Percentiles rank a stretch among this genome's conserved stretches.
phyloP scores from a whole-genome alignment of 306 rosid genomes.

The Macrotyloma uniflorum region DNA sequence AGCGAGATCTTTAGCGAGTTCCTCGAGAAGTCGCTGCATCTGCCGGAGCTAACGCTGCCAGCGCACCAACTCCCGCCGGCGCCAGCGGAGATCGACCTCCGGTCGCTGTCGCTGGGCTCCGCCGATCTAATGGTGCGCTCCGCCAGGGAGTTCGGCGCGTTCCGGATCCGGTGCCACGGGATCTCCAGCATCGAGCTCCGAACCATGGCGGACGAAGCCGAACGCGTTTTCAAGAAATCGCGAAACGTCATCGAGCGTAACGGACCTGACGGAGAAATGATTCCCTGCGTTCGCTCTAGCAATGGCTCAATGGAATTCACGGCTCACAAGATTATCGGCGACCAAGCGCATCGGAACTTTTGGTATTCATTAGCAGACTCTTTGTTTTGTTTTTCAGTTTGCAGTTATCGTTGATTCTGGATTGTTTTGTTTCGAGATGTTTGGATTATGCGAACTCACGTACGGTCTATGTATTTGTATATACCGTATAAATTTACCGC shows the following conservation, averaged over 20 bases:
- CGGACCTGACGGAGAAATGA: slow-evolving; percentile 41
- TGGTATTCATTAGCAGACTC: slow-evolving; percentile 46
- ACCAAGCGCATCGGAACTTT: slow-evolving; percentile 44
- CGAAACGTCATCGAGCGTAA: slow-evolving; percentile 13
- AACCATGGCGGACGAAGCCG: slow-evolving; percentile 49
- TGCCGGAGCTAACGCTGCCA: slow-evolving; percentile 63
- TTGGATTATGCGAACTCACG: background rate
- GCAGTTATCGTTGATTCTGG: background rate
- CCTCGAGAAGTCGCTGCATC: slow-evolving; percentile 53
- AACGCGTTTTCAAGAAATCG: slow-evolving; percentile 32
- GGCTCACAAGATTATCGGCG: background rate
- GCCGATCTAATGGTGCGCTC: slow-evolving; percentile 45
- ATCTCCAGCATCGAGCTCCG: slow-evolving; percentile 52
- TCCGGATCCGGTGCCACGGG: slow-evolving; percentile 64
- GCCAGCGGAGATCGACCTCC: slow-evolving; percentile 59
- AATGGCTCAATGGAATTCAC: slow-evolving; percentile 38
- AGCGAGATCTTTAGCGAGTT: slow-evolving; percentile 54
- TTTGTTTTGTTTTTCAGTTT: background rate
- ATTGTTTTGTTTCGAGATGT: slow-evolving; percentile 12
- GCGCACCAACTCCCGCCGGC: slow-evolving; percentile 25
- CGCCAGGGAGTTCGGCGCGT: slow-evolving; percentile 58
- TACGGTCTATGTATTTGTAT: background rate
- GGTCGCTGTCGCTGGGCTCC: slow-evolving; percentile 35
- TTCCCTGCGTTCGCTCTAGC: slow-evolving; percentile 50
- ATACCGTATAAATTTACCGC: background rate